phyloP scores from a whole-genome alignment of 2,329 filamentous ascomycete species.

The Clonostachys byssicola region DNA sequence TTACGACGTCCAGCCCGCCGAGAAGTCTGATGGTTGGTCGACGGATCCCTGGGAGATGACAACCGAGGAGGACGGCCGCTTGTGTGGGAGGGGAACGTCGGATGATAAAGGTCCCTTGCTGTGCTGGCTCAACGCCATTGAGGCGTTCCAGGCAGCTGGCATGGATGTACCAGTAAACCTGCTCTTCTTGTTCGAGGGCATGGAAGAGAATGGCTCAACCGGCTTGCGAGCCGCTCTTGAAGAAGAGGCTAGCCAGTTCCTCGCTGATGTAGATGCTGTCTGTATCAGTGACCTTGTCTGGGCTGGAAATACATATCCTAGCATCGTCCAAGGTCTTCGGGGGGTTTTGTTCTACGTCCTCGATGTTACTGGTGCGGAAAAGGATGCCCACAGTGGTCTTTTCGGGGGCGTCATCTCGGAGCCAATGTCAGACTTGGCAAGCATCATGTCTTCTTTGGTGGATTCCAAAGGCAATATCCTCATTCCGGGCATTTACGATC shows the following conservation, averaged over 20 bases:
- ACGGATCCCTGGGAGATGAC: constrained; percentile 90
- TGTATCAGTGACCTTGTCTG: constrained; percentile 99
- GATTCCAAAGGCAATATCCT: constrained; percentile 88
- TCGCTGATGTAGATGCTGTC: constrained; percentile 91
- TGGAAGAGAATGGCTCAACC: constrained; percentile 98
- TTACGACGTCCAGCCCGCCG: constrained; percentile 96
- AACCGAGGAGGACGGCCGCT: constrained; percentile 84
- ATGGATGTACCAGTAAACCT: constrained; percentile 96
- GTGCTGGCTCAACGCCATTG: constrained; percentile 96
- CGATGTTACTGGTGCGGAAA: constrained; percentile 83
- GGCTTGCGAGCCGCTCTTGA: constrained; percentile 93
- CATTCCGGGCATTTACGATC: constrained; percentile 89
- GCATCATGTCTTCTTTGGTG: constrained; percentile 78
- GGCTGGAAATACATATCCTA: constrained; percentile 98
- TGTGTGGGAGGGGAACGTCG: constrained; percentile 93
- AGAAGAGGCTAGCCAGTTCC: constrained; percentile 87
- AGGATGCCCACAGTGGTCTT: constrained; percentile 93
- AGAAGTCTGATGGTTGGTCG: constrained; percentile 90
- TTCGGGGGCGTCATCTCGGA: constrained; percentile 96
- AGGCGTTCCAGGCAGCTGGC: constrained; percentile 92
- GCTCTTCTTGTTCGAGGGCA: constrained; percentile 98
- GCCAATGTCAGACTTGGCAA: constrained; percentile 96
- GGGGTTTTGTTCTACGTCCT: constrained; percentile 98
- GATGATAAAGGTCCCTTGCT: constrained; percentile 98
- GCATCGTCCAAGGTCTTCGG: constrained; percentile 92